phyloP scores from a whole-genome alignment of 148 eudicot species.

The Nepenthes gracilis region DNA sequence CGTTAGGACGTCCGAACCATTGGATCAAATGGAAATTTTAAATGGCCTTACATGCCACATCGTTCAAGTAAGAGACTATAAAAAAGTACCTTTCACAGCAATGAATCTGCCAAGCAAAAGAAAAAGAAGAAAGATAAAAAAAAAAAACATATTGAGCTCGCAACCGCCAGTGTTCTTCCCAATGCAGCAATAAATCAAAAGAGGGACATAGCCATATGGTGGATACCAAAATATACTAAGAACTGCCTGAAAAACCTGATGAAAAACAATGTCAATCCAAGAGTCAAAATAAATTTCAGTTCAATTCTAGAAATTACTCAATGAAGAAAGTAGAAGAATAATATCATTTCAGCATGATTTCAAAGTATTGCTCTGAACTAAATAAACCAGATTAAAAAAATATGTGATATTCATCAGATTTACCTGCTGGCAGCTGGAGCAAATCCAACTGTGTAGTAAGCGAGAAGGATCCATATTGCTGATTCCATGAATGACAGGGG shows the following conservation, averaged over 20 bases:
- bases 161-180: conserved; percentile 50
- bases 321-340: not conserved
- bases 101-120: conserved; percentile 63
- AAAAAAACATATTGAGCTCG: conserved; percentile 32
- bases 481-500: conserved; percentile 64
- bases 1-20: too few relatives aligned
- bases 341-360: not conserved
- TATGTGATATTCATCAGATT: not conserved
- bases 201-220: conserved; percentile 58
- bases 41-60: not conserved
- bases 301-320: not conserved
- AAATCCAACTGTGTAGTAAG: conserved; percentile 64
- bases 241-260: conserved; percentile 57
- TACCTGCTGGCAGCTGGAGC: conserved; percentile 68
- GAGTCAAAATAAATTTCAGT: not conserved
- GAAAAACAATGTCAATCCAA: too few relatives aligned
- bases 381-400: not conserved
- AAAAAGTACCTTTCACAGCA: conserved; percentile 39
- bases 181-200: conserved; percentile 54
- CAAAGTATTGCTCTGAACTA: too few relatives aligned
- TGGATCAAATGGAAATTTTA: too few relatives aligned
- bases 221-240: conserved; percentile 52
- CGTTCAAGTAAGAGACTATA: not conserved
- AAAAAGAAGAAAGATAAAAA: conserved; percentile 19
- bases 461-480: conserved; percentile 51